Percentiles rank a stretch among this genome's conserved stretches.
Conservation (phyloP, 202 grass and related monocot genomes). For the Saccharum hybrid region DNA sequence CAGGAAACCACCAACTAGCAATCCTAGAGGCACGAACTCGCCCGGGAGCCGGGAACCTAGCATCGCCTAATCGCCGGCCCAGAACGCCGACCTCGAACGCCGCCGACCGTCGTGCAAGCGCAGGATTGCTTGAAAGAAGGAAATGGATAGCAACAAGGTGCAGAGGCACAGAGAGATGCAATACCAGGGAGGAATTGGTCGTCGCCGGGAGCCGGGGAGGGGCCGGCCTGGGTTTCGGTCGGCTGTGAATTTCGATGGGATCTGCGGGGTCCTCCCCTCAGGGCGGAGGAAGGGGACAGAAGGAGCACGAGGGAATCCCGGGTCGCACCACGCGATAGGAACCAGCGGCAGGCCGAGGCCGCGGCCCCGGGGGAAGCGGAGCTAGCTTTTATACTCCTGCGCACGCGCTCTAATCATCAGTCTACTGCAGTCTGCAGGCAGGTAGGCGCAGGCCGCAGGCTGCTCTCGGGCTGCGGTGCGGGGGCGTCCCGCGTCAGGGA, state of each 20-base stretch:
- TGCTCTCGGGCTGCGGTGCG: constrained; percentile 4
- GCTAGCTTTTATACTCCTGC: constrained; percentile 38
- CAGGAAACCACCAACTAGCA: background rate
- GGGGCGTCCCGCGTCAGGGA: background rate
- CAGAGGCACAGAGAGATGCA: background rate
- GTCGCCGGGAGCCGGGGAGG: constrained; percentile 18
- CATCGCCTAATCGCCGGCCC: background rate
- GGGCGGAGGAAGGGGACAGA: background rate
- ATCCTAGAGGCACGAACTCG: background rate
- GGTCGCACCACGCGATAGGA: constrained; percentile 21
- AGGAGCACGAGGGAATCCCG: constrained; percentile 45
- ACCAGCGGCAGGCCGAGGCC: constrained; percentile 7
- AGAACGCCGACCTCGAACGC: background rate
- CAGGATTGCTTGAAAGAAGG: background rate
- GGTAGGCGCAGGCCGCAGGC: no score
- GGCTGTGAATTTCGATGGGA: constrained; percentile 47
- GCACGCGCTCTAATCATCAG: constrained; percentile 29
- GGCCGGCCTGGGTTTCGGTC: background rate
- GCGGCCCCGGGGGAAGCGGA: background rate
- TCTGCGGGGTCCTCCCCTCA: constrained; percentile 39
- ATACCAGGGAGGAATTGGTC: constrained; percentile 19
- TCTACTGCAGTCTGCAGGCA: background rate
- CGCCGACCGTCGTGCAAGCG: background rate
- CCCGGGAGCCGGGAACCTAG: background rate
- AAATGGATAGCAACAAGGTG: background rate